phyloP scores from a whole-genome alignment of 2,329 filamentous ascomycete genomes.

The Pseudogymnoascus sp. region DNA sequence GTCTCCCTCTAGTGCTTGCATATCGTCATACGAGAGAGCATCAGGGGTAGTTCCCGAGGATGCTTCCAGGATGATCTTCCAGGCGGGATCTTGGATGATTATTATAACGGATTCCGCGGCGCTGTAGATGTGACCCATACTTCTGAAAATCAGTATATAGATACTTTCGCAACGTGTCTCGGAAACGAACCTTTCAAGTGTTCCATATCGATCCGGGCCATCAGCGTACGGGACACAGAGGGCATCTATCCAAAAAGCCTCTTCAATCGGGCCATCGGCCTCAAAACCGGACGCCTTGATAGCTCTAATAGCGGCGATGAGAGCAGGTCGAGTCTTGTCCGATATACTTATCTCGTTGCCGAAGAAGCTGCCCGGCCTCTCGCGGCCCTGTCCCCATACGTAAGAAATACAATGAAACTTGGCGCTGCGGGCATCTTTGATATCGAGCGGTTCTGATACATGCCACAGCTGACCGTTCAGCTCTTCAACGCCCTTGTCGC shows the following conservation, averaged over 20 bases:
- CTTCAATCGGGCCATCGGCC: background rate
- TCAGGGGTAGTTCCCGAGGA: background rate
- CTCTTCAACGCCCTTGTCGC: constrained; percentile 14
- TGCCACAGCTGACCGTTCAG: constrained; percentile 15
- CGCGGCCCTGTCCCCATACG: constrained; percentile 15
- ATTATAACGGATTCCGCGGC: constrained; percentile 7
- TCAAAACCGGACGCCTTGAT: constrained; percentile 1
- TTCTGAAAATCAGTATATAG: background rate
- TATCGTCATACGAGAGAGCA: background rate
- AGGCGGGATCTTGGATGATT: constrained; percentile 4
- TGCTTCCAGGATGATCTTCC: constrained; percentile 5
- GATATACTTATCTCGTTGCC: constrained; percentile 15
- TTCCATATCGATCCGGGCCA: constrained; percentile 10
- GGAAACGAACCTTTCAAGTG: constrained; percentile 14
- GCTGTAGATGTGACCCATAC: constrained; percentile 2
- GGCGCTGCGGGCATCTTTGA: background rate
- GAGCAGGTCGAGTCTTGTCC: constrained; percentile 15
- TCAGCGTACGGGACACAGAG: constrained; percentile 16
- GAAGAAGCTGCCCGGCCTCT: constrained; percentile 15
- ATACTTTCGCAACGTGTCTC: background rate
- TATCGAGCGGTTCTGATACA: constrained; percentile 12
- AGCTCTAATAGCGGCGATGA: constrained; percentile 15
- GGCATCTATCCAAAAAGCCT: constrained; percentile 19
- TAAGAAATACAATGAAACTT: constrained; percentile 18
- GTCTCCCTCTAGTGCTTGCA: background rate